Base-by-base conservation (phyloP, 805 yeast species). In the Lipomyces mesembrius region DNA sequence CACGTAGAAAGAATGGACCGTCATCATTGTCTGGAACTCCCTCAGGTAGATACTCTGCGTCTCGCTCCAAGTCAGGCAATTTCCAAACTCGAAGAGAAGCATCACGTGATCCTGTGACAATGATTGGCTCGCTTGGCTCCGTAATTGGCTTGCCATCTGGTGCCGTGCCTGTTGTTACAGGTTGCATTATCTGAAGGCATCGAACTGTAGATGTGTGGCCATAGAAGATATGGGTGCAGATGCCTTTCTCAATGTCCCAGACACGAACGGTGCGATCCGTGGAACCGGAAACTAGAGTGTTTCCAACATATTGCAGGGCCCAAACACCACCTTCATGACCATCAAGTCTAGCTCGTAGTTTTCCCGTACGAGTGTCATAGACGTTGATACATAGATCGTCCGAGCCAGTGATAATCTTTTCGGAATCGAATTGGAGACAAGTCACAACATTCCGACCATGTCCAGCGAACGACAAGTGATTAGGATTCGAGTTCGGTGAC, bases 321-420 rank as follows among this genome's bases (percentile, higher is more conserved):
- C 99, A 95, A 4, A 95, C 99, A 52, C 99, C 99, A 57, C 99
- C 99, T 63, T 90, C 96, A 75, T 95, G 99, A 7, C 97, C 98
- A 55, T 83, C 82, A 56, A 95, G 81, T 5, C 87, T 87, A 54
- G 84, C 81, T 8, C 87, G 74, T 61, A 88, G 81, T 54, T 80
- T 79, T 4, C 98, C 98, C 0, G 90, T 86, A 37, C 82, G 80
- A 0, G 97, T 87, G 71, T 89, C 88, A 77, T 91, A 92, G 8
- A 95, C 87, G 70, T 91, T 88, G 68, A 95, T 91, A 75, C 86
- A 84, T 69, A 85, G 86, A 71, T 92, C 97, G 74, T 93, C 98
- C 1, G 96, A 92, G 37, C 97, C 97, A 1, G 97, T 92, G 65
- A 94, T 90, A 62, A 95, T 89, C 74, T 88, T 88, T 71, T 92